Base-by-base conservation (phyloP, 495 filamentous ascomycete genomes). In the Penicillium bovifimosum region DNA sequence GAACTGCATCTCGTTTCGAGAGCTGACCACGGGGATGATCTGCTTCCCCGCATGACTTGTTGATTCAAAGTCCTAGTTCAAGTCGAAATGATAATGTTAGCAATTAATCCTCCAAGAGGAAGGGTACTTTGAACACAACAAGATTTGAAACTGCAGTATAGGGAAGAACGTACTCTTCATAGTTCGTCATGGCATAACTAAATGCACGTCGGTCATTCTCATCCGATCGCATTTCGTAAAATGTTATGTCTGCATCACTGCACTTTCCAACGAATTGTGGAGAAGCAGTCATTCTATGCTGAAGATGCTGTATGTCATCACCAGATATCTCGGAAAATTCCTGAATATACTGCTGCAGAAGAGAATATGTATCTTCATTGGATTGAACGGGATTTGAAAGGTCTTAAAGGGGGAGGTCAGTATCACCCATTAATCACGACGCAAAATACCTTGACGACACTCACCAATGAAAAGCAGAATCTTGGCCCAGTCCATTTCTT, bases 11-110 rank as follows among this genome's bases (percentile, higher is more conserved):
- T 52, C 41, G 38, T 56, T 52, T 28, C 52, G 18, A 31, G 41
- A 33, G 32, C 32, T 9, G 32, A 33, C 32, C 32, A 33, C n/a
- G 32, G 9, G 6, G 32, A 33, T 11, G 9, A 9, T 33, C n/a
- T 9, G 32, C 32, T 13, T 0, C 32, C 1, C n/a, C n/a, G 32
- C 5, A 33, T 33, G 11, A 33, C 32, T 33, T 33, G 32, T 13
- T 33, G 32, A 13, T 11, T 33, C 2, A 33, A n/a, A n/a, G 32
- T 33, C 32, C 32, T 33, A n/a, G 11, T 5, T 33, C n/a, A n/a
- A n/a, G n/a, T n/a, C n/a, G n/a, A n/a, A n/a, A 11, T n/a, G 32
- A 52, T 52, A 38, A 47, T 43, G 54, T 49, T 56, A 48, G 54
- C 28, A 45, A 24, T n/a, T n/a, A n/a, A n/a, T n/a, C n/a, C n/a